Evolutionary conservation across 2,329 filamentous ascomycete species (phyloP).

Genomic region (Aspergillus sp.): DNA sequence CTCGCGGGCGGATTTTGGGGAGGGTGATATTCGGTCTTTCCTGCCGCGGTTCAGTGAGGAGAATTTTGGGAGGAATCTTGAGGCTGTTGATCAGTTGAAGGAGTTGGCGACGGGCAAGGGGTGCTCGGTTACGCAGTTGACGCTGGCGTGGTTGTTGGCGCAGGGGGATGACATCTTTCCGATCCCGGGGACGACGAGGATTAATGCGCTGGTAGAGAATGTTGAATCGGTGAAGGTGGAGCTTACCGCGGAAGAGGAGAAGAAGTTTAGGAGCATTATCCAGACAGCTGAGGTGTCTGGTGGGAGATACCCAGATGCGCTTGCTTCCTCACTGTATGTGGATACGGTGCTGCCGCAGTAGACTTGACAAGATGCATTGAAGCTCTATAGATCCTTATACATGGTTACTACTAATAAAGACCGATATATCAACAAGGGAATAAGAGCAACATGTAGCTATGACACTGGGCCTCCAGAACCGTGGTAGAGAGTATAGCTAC

Average conservation of each 20-base stretch:
- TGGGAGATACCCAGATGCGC: conserved; percentile 7
- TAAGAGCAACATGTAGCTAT: too few species aligned
- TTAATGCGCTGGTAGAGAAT: conserved; percentile 50
- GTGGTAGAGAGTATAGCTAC: too few species aligned
- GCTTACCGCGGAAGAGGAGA: conserved; percentile 18
- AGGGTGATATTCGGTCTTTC: conserved; percentile 47
- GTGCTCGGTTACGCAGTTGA: conserved; percentile 57
- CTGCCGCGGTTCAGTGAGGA: conserved; percentile 53
- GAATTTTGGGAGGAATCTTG: conserved; percentile 58
- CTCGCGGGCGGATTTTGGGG: conserved; percentile 36
- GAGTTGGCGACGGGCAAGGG: conserved; percentile 55
- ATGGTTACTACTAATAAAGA: too few species aligned
- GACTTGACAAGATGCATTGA: background rate
- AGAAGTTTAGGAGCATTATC: conserved; percentile 8
- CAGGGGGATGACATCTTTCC: conserved; percentile 63
- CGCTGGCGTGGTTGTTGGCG: conserved; percentile 62
- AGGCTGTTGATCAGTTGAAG: conserved; percentile 52
- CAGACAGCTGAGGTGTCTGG: conserved; percentile 11
- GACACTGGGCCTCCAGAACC: too few species aligned
- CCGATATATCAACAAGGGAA: too few species aligned
- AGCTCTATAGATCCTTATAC: background rate
- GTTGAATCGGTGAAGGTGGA: conserved; percentile 19
- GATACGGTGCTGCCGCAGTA: conserved; percentile 14
- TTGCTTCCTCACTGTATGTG: conserved; percentile 3
- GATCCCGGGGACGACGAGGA: conserved; percentile 56